Conservation (phyloP, 225 moss, liverwort and hornwort genomes). For the Pleurozium schreberi region DNA sequence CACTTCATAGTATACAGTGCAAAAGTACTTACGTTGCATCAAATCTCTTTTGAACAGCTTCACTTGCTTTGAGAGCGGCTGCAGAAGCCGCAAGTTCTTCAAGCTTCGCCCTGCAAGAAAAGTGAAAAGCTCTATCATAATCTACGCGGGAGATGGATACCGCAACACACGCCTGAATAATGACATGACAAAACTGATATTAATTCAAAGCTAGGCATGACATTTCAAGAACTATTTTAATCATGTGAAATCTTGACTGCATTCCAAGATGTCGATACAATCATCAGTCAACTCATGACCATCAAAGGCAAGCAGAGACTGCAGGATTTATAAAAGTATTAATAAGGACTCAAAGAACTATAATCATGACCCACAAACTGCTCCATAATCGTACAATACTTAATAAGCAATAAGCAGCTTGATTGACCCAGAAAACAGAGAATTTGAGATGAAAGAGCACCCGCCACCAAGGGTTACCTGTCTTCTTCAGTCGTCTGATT, state of each 20-base stretch:
- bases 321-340: not conserved
- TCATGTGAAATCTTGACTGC: not conserved
- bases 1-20: not conserved
- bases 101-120: slow-evolving; percentile 24
- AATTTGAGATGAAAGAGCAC: not conserved
- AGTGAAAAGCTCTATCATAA: not conserved
- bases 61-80: slow-evolving; percentile 54
- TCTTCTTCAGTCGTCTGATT: slow-evolving; percentile 25
- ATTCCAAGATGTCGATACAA: not conserved
- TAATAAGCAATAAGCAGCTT: not conserved
- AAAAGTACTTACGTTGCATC: slow-evolving; percentile 41
- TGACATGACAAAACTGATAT: not conserved
- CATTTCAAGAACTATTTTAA: not conserved
- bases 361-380: not conserved
- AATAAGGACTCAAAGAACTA: not conserved
- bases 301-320: not conserved
- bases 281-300: not conserved
- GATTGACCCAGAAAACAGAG: not conserved
- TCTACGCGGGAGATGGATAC: not conserved
- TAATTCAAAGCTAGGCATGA: not conserved
- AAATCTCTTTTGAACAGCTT: slow-evolving; percentile 37
- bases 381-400: not conserved
- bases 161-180: not conserved
- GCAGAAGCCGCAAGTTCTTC: slow-evolving; percentile 33
- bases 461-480: slow-evolving; percentile 15